Conservation (phyloP, 257 asterid genomes). For the Solanum rostratum region DNA sequence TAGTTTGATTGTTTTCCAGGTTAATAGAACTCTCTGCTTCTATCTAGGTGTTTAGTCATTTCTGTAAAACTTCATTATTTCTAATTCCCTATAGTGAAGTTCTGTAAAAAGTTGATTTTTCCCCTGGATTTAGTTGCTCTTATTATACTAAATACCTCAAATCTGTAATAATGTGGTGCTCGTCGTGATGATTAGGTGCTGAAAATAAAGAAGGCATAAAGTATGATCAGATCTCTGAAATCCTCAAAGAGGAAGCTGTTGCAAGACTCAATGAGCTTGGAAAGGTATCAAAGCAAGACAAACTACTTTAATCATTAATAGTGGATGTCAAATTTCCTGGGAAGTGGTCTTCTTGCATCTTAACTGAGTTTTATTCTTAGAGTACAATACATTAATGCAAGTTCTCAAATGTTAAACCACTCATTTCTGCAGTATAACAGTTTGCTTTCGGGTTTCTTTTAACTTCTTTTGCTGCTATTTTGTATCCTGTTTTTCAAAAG, state of each 20-base stretch:
- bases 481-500: not conserved
- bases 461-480: not conserved
- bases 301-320: not conserved
- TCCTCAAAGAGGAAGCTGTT: slow-evolving; percentile 73
- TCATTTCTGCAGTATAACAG: not conserved
- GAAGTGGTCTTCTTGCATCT: not conserved
- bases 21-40: not conserved
- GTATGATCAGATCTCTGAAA: slow-evolving; percentile 30
- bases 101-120: not conserved
- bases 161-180: not conserved
- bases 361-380: not conserved
- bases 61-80: not conserved
- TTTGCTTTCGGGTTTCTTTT: not conserved
- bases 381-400: not conserved
- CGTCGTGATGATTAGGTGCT: slow-evolving; percentile 8
- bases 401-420: not conserved
- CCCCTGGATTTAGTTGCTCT: not conserved
- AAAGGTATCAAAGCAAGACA: slow-evolving; percentile 34
- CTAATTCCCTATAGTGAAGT: not conserved
- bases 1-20: not conserved
- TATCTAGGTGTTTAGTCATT: not conserved
- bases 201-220: slow-evolving; percentile 22
- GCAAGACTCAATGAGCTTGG: slow-evolving; percentile 74
- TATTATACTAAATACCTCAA: not conserved
- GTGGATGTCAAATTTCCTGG: not conserved